A percentile compares a stretch with the other conserved stretches of the same genome.
These are phyloP conservation scores for Cymodocea nodosa DNA, from an alignment of 116 monocot genomes.

Conservation along the genomic window DNA sequence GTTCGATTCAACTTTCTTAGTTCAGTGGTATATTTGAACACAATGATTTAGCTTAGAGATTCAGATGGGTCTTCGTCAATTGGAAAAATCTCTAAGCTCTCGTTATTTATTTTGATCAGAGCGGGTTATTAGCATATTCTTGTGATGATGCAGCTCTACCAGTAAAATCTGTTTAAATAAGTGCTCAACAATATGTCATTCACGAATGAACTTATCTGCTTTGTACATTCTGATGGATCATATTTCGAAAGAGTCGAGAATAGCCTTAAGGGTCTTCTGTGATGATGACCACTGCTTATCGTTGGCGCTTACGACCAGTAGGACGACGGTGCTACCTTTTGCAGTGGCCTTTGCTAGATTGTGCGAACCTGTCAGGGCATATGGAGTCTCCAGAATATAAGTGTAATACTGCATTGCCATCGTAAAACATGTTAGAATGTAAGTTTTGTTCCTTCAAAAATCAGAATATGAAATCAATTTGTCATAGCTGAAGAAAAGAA, in stretches of 20 bases:
- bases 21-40: too few species aligned
- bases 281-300: slow-evolving; percentile 90
- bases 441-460: background rate
- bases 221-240: slow-evolving; percentile 2
- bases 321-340: slow-evolving; percentile 76
- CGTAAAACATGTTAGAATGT: background rate
- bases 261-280: slow-evolving; percentile 57
- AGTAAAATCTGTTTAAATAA: too few species aligned
- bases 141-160: too few species aligned
- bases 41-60: too few species aligned
- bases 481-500: too few species aligned
- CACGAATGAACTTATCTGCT: too few species aligned
- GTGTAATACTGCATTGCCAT: slow-evolving; percentile 67
- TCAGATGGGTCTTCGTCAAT: too few species aligned
- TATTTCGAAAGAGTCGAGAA: slow-evolving; percentile 74
- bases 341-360: slow-evolving; percentile 96
- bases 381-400: slow-evolving; percentile 83
- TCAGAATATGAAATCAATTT: background rate
- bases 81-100: too few species aligned
- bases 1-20: too few species aligned
- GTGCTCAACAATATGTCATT: too few species aligned
- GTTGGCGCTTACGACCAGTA: slow-evolving; percentile 83
- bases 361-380: slow-evolving; percentile 72
- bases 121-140: too few species aligned
- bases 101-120: too few species aligned